phyloP scores from a whole-genome alignment of 805 yeast genomes.

The Wickerhamomyces hampshirensis region DNA sequence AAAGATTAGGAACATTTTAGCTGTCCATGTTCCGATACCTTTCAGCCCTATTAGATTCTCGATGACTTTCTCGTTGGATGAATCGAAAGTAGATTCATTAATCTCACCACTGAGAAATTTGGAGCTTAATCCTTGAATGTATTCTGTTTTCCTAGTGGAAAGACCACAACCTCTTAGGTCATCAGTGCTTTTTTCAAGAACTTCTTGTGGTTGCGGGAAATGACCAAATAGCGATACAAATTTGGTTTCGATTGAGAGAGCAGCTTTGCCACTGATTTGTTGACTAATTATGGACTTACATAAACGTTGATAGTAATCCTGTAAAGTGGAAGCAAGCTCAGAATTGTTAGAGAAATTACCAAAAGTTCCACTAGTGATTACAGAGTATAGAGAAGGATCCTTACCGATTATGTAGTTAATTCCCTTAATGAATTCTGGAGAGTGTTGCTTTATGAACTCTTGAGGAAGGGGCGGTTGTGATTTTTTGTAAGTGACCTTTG shows the following conservation, averaged over 20 bases:
- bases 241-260: constrained; percentile 52
- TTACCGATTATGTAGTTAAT: constrained; percentile 27
- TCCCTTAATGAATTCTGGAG: constrained; percentile 31
- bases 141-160: constrained; percentile 61
- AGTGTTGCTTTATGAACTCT: constrained; percentile 25
- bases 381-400: constrained; percentile 34
- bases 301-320: constrained; percentile 37
- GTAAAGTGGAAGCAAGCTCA: constrained; percentile 12
- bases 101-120: constrained; percentile 39
- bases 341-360: constrained; percentile 21
- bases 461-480: constrained; percentile 15
- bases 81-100: constrained; percentile 33
- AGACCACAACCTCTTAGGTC: constrained; percentile 61
- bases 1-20: constrained; percentile 79
- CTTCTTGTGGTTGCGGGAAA: constrained; percentile 38
- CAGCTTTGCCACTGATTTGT: constrained; percentile 80
- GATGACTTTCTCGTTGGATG: constrained; percentile 41
- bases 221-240: constrained; percentile 35
- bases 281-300: constrained; percentile 57
- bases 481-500: too few relatives aligned
- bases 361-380: constrained; percentile 25
- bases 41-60: constrained; percentile 49
- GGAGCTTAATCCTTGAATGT: constrained; percentile 50
- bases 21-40: constrained; percentile 84
- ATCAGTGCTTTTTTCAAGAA: constrained; percentile 38